Conservation (phyloP, 2,329 filamentous ascomycete species). For the Calonectria hongkongensis region DNA sequence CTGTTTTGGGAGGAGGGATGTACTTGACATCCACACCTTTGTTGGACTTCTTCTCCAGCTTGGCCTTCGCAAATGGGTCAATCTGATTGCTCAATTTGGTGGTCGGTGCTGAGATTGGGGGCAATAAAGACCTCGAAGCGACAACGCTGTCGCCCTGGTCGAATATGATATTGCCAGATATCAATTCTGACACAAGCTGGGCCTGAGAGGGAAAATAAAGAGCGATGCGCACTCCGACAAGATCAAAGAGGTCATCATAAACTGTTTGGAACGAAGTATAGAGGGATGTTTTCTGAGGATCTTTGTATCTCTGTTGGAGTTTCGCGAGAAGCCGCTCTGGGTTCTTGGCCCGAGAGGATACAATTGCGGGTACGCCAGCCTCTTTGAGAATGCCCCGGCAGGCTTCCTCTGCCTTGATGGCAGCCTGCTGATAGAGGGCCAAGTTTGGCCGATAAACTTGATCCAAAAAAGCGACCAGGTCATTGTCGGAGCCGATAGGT, state of each 20-base stretch:
- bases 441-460: too few relatives aligned
- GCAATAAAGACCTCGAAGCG: too few relatives aligned
- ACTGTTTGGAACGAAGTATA: background rate
- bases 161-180: background rate
- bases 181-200: background rate
- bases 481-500: too few relatives aligned
- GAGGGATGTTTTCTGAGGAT: background rate
- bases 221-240: background rate
- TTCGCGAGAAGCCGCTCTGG: background rate
- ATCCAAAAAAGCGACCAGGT: too few relatives aligned
- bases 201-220: background rate
- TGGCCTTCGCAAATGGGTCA: too few relatives aligned
- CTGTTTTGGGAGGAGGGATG: too few relatives aligned
- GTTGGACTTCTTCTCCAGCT: too few relatives aligned
- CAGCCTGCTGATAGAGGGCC: too few relatives aligned
- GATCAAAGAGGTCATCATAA: background rate
- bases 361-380: background rate
- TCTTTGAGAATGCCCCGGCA: background rate
- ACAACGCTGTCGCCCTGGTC: background rate
- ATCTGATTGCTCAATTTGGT: too few relatives aligned
- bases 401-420: too few relatives aligned
- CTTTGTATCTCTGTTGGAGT: background rate
- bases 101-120: too few relatives aligned
- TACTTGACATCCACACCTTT: too few relatives aligned
- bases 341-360: background rate